phyloP scores from a whole-genome alignment of 441 rosid genomes.

The Pelargonium myrrhifolium region DNA sequence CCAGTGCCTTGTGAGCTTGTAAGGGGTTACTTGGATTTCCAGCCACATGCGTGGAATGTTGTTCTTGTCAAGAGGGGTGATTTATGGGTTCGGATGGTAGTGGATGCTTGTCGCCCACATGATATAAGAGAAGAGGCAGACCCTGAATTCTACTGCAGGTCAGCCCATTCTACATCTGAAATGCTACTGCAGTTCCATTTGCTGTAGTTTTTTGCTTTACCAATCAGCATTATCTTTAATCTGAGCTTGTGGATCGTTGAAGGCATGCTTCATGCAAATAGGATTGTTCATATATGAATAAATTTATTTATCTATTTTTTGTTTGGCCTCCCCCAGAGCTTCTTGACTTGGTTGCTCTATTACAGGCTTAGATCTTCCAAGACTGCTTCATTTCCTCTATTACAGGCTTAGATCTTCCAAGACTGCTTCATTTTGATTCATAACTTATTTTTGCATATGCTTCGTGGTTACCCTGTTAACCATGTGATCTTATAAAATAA shows the following conservation, averaged over 20 bases:
- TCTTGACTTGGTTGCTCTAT: not conserved
- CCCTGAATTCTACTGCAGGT: constrained; percentile 78
- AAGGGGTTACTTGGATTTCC: constrained; percentile 1
- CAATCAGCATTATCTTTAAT: not conserved
- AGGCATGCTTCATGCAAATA: not conserved
- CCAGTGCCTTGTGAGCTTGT: constrained; percentile 84
- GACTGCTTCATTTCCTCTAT: not conserved
- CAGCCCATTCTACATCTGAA: not conserved
- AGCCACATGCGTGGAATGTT: constrained; percentile 92
- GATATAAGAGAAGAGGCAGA: constrained; percentile 88
- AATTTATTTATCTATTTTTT: not conserved
- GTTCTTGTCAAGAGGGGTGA: constrained; percentile 52
- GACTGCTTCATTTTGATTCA: not conserved
- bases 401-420: not conserved
- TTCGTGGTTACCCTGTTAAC: not conserved
- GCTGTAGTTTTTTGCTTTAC: not conserved
- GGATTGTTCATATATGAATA: not conserved
- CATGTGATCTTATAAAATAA: too few species aligned
- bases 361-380: not conserved
- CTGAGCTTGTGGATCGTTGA: not conserved
- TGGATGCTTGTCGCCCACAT: constrained; percentile 81
- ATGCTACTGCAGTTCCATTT: not conserved
- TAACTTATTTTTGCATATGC: not conserved
- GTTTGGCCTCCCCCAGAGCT: not conserved
- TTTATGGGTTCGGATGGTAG: constrained; percentile 68